Conservation (phyloP, 1,139 yeast species). For the Geotrichum candidum region DNA sequence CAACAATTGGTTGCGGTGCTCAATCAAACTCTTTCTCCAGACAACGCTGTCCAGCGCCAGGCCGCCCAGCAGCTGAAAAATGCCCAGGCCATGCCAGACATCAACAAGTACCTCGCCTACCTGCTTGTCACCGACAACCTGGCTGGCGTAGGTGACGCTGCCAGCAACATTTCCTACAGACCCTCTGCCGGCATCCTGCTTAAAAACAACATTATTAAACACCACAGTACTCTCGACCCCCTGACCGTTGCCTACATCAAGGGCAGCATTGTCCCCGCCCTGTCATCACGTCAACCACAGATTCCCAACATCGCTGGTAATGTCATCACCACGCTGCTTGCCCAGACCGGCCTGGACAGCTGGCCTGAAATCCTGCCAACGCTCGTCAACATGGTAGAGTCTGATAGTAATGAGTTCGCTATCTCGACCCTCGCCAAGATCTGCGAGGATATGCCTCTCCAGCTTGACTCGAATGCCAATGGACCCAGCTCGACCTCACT, state of each 20-base stretch:
- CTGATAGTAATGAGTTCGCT: slow-evolving; percentile 56
- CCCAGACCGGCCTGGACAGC: slow-evolving; percentile 41
- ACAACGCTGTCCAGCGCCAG: slow-evolving; percentile 47
- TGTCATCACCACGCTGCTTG: slow-evolving; percentile 76
- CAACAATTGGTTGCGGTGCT: slow-evolving; percentile 59
- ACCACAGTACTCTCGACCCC: slow-evolving; percentile 27
- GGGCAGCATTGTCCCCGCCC: slow-evolving; percentile 60
- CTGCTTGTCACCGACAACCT: slow-evolving; percentile 51
- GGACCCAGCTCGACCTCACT: slow-evolving; percentile 61
- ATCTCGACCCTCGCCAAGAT: slow-evolving; percentile 77
- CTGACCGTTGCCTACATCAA: slow-evolving; percentile 51
- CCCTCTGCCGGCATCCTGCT: slow-evolving; percentile 86
- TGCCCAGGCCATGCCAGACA: slow-evolving; percentile 66
- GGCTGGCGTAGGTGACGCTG: slow-evolving; percentile 37
- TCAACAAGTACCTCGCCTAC: slow-evolving; percentile 70
- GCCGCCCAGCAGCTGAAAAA: slow-evolving; percentile 57
- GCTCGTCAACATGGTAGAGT: slow-evolving; percentile 53
- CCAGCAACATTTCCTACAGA: slow-evolving; percentile 44
- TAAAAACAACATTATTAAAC: slow-evolving; percentile 58
- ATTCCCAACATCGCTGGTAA: slow-evolving; percentile 87
- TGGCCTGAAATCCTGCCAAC: slow-evolving; percentile 76
- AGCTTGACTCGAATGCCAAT: slow-evolving; percentile 54
- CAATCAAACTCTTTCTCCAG: slow-evolving; percentile 58
- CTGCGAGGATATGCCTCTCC: slow-evolving; percentile 70
- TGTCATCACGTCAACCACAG: slow-evolving; percentile 51